Percentiles rank a stretch among this genome's conserved stretches.
phyloP scores from a whole-genome alignment of 1,284 basidiomycete species.

The Polyporus tsugae region DNA sequence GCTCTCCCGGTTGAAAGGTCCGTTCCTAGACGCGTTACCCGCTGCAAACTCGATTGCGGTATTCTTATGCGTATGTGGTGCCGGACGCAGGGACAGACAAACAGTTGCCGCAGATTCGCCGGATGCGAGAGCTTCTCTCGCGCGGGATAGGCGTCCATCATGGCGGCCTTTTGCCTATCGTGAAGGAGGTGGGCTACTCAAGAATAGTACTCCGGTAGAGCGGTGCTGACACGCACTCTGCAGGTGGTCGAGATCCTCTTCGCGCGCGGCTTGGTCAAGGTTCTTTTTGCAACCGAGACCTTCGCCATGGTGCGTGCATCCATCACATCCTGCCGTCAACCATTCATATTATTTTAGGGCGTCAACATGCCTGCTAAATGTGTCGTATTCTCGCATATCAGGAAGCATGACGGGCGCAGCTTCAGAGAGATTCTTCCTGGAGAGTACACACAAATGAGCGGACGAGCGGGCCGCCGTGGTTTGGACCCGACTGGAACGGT shows the following conservation, averaged over 20 bases:
- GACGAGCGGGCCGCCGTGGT: constrained; percentile 95
- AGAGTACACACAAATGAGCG: constrained; percentile 99
- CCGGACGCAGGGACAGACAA: constrained; percentile 80
- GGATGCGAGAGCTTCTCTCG: constrained; percentile 91
- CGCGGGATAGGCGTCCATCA: constrained; percentile 98
- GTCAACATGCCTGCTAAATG: constrained; percentile 99
- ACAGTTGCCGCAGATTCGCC: constrained; percentile 92
- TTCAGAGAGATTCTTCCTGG: constrained; percentile 92
- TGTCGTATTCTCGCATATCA: constrained; percentile 95
- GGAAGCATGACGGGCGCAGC: constrained; percentile 94
- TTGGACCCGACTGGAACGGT: constrained; percentile 97
- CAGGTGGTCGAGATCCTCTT: constrained; percentile 97
- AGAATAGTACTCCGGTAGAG: neutral
- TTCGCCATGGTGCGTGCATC: constrained; percentile 90
- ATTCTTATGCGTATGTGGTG: constrained; percentile 8
- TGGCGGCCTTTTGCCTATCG: constrained; percentile 94
- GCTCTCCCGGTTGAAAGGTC: constrained; percentile 90
- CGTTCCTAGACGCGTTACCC: constrained; percentile 15
- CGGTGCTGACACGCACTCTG: neutral
- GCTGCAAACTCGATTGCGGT: neutral
- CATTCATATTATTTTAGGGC: constrained; percentile 60
- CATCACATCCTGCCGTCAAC: constrained; percentile 13
- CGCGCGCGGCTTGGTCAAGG: constrained; percentile 94
- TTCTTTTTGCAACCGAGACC: constrained; percentile 98
- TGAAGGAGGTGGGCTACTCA: constrained; percentile 82